A percentile compares a stretch with the other conserved stretches of the same genome.
phyloP scores from a whole-genome alignment of 768 basidiomycete species.

The Amanita polypyramis region DNA sequence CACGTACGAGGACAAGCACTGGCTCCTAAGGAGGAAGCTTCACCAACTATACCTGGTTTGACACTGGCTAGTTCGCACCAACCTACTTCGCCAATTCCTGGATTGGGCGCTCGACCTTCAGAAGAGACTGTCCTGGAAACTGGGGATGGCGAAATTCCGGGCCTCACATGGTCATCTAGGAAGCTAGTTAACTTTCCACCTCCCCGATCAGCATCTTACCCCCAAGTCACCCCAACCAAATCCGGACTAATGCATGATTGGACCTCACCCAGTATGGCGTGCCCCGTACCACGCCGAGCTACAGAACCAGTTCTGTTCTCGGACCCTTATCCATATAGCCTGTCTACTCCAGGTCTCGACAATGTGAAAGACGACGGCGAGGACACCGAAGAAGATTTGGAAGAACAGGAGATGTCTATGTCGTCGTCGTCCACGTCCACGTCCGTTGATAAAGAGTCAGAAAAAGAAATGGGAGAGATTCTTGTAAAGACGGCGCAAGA shows the following conservation, averaged over 20 bases:
- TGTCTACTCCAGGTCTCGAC: conserved; percentile 29
- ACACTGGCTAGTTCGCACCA: neutral
- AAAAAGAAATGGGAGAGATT: conserved; percentile 7
- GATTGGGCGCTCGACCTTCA: neutral
- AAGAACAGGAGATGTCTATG: conserved; percentile 18
- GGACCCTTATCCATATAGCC: conserved; percentile 38
- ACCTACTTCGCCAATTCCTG: conserved; percentile 4
- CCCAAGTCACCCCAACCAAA: neutral
- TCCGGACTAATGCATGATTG: neutral
- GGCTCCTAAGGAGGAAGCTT: neutral
- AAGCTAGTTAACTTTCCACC: neutral
- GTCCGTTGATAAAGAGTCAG: neutral
- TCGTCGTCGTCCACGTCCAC: conserved; percentile 18
- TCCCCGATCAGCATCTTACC: neutral
- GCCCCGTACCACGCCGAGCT: conserved; percentile 6
- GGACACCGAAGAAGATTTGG: conserved; percentile 17
- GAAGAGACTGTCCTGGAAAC: neutral
- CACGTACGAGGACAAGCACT: neutral
- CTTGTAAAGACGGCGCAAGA: neutral
- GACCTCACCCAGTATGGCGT: neutral
- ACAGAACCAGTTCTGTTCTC: conserved; percentile 23
- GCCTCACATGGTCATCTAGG: conserved; percentile 5
- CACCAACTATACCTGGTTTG: neutral
- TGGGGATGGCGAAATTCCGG: conserved; percentile 5
- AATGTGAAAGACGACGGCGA: conserved; percentile 6